Percentiles rank a stretch among this genome's conserved stretches.
phyloP scores from a whole-genome alignment of 2,329 filamentous ascomycete species.

The Metarhizium sp. region DNA sequence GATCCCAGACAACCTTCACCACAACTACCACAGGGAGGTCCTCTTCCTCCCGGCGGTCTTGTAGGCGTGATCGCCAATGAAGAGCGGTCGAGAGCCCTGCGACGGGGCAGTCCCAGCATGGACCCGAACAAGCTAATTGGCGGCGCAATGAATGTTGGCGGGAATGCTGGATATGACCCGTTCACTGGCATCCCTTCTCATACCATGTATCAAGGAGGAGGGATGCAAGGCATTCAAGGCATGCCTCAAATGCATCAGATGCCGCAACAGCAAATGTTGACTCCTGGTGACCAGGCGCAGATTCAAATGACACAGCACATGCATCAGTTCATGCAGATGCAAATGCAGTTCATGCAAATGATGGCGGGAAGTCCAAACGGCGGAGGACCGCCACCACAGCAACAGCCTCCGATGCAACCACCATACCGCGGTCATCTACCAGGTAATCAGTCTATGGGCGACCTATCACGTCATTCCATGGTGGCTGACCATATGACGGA shows the following conservation, averaged over 20 bases:
- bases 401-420: slow-evolving; percentile 5
- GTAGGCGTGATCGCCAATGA: slow-evolving; percentile 83
- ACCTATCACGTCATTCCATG: slow-evolving; percentile 36
- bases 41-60: slow-evolving; percentile 62
- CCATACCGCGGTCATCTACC: slow-evolving; percentile 16
- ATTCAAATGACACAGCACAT: slow-evolving; percentile 77
- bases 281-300: slow-evolving; percentile 61
- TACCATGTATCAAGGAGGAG: slow-evolving; percentile 28
- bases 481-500: slow-evolving; percentile 38
- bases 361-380: slow-evolving; percentile 40
- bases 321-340: slow-evolving; percentile 85
- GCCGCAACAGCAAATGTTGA: slow-evolving; percentile 37
- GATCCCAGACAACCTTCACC: slow-evolving; percentile 38
- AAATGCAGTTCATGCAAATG: slow-evolving; percentile 91
- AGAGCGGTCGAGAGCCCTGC: slow-evolving; percentile 67
- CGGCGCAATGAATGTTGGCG: slow-evolving; percentile 25
- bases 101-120: slow-evolving; percentile 67
- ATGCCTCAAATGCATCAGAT: slow-evolving; percentile 29
- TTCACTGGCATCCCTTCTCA: slow-evolving; percentile 36
- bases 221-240: slow-evolving; percentile 7
- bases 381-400: slow-evolving; percentile 20
- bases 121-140: slow-evolving; percentile 33
- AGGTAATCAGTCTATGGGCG: slow-evolving; percentile 32
- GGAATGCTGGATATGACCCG: slow-evolving; percentile 36
- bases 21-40: slow-evolving; percentile 21